Evolutionary conservation across 2,329 filamentous ascomycete species (phyloP).

Genomic region (Polychaeton citri): DNA sequence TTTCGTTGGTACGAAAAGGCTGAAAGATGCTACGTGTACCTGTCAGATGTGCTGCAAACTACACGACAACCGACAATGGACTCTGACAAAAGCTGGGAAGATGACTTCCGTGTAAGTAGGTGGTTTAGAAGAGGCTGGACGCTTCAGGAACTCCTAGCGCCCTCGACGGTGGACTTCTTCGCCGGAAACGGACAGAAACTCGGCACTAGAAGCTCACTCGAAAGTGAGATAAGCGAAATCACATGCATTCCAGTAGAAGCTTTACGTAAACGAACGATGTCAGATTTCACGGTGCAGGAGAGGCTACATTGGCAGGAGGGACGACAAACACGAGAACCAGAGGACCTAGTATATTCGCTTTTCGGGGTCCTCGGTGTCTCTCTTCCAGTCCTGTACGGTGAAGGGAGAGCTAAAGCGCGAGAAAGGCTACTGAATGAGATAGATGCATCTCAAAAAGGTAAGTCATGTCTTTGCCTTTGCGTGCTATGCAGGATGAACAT

Average conservation of each 20-base stretch:
- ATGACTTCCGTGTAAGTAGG: conserved; percentile 3
- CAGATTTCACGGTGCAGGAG: conserved; percentile 10
- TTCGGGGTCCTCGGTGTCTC: conserved; percentile 31
- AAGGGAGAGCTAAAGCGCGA: conserved; percentile 6
- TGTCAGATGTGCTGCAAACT: conserved; percentile 7
- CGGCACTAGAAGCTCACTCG: conserved; percentile 1
- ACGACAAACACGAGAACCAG: conserved; percentile 9
- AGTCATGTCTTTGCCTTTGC: no score
- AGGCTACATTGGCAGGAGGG: conserved; percentile 5
- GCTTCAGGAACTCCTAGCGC: conserved; percentile 13
- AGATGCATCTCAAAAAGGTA: background rate
- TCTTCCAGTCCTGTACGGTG: conserved; percentile 32
- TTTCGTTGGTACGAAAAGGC: conserved; percentile 11
- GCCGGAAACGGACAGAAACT: conserved; percentile 2
- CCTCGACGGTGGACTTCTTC: conserved; percentile 8
- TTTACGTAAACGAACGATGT: conserved; percentile 5
- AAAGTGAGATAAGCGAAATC: conserved; percentile 6
- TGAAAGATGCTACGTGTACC: conserved; percentile 8
- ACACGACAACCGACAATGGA: background rate
- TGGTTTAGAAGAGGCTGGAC: conserved; percentile 13
- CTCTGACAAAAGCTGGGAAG: background rate
- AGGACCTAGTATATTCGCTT: conserved; percentile 33
- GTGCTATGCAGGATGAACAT: no score
- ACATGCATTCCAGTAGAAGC: conserved; percentile 15
- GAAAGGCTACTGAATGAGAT: background rate